Conservation (phyloP, 176 grass and related monocot species). For the Rhipidocladum racemiflorum region DNA sequence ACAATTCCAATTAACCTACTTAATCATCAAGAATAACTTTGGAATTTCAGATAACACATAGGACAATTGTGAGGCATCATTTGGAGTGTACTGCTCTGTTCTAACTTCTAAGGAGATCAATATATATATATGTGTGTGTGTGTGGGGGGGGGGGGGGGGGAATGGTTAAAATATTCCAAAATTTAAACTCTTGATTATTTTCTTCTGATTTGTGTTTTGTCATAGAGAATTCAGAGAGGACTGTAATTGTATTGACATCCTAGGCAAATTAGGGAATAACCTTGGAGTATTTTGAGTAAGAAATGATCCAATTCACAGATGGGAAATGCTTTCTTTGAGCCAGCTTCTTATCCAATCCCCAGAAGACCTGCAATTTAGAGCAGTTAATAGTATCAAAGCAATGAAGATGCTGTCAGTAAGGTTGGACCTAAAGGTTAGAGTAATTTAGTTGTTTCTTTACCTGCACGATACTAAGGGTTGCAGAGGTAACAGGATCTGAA, state of each 20-base stretch:
- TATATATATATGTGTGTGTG: no score
- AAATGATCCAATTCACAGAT: conserved; percentile 99
- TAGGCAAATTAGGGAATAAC: conserved; percentile 40
- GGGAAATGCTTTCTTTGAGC: conserved; percentile 99
- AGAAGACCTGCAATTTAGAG: conserved; percentile 77
- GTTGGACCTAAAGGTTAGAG: not conserved
- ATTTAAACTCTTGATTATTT: not conserved
- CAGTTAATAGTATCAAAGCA: conserved; percentile 8
- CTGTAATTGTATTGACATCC: conserved; percentile 20
- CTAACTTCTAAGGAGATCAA: not conserved
- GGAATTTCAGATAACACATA: not conserved
- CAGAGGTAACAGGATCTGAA: conserved; percentile 97
- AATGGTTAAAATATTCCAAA: not conserved
- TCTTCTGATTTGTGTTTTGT: not conserved
- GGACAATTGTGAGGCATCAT: not conserved
- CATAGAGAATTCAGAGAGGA: not conserved
- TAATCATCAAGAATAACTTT: not conserved
- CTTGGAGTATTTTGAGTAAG: conserved; percentile 97
- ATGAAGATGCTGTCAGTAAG: not conserved
- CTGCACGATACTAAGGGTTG: conserved; percentile 98
- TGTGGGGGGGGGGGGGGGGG: no score
- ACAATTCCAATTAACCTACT: conserved; percentile 16
- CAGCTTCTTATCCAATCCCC: conserved; percentile 98
- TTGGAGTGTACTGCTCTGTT: conserved; percentile 1
- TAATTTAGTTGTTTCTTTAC: conserved; percentile 32